Evolutionary conservation across 2,329 filamentous ascomycete genomes (phyloP).

Genomic region (Venturiaceae sp.): DNA sequence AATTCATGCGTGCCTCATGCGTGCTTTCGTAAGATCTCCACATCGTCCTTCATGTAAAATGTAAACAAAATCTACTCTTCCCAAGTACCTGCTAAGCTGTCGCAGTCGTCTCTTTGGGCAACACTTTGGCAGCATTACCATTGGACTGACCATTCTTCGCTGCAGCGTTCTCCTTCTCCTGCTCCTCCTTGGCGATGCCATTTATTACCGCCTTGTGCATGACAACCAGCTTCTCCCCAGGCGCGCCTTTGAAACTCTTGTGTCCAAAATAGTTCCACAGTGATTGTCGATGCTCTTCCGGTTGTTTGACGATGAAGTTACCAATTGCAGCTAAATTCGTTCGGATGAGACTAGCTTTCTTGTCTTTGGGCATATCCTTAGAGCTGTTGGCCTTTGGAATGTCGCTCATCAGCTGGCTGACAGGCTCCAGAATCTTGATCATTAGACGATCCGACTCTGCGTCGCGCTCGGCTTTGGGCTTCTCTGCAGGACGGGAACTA

Average conservation of each 20-base stretch:
- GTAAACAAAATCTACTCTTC: neutral
- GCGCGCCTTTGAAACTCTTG: conserved; percentile 4
- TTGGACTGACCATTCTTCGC: neutral
- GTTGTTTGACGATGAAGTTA: neutral
- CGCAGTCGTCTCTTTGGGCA: neutral
- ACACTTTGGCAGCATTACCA: neutral
- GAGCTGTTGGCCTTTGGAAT: neutral
- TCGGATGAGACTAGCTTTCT: neutral
- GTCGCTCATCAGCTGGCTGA: neutral
- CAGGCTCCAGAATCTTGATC: neutral
- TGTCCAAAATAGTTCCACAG: conserved; percentile 6
- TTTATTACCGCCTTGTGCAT: neutral
- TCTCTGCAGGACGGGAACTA: neutral
- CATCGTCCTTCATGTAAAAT: neutral
- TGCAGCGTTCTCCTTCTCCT: neutral
- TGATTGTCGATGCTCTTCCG: neutral
- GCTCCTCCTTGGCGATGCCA: neutral
- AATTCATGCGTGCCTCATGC: neutral
- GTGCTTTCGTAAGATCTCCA: neutral
- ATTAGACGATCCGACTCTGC: neutral
- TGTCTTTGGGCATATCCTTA: conserved; percentile 2
- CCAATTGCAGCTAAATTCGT: neutral
- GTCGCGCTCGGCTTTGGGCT: neutral
- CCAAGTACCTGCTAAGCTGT: neutral
- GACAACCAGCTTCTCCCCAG: neutral